Percentiles rank a stretch among this genome's conserved stretches.
Evolutionary conservation across 2,329 filamentous ascomycete genomes (phyloP).

Genomic region (Fusarium coicis): DNA sequence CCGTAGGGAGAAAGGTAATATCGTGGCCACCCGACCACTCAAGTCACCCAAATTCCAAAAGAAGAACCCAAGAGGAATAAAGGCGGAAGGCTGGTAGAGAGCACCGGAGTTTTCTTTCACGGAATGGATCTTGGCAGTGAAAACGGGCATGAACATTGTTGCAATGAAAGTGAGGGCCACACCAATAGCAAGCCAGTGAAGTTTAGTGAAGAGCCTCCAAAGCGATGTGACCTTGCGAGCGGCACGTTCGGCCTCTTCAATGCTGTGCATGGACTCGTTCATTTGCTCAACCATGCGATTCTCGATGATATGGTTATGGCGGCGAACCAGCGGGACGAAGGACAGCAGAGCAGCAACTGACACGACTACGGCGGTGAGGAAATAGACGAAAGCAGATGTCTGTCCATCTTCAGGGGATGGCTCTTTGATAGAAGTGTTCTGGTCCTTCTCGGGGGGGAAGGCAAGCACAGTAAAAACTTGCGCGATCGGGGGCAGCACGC

Average conservation of each 20-base stretch:
- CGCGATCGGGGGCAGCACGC: slow-evolving; percentile 86
- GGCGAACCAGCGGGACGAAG: slow-evolving; percentile 77
- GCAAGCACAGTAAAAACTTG: slow-evolving; percentile 85
- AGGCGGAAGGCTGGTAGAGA: slow-evolving; percentile 77
- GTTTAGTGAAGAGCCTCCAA: slow-evolving; percentile 75
- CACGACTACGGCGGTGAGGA: slow-evolving; percentile 84
- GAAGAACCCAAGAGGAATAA: slow-evolving; percentile 90
- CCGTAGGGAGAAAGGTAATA: slow-evolving; percentile 65
- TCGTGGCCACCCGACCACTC: slow-evolving; percentile 76
- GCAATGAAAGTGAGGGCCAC: slow-evolving; percentile 84
- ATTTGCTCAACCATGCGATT: slow-evolving; percentile 60
- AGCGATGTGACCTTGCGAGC: slow-evolving; percentile 66
- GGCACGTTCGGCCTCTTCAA: slow-evolving; percentile 64
- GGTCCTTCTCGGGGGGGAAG: slow-evolving; percentile 54
- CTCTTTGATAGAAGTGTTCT: slow-evolving; percentile 32
- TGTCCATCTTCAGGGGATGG: slow-evolving; percentile 42
- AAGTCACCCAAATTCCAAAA: slow-evolving; percentile 95
- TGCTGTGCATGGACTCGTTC: slow-evolving; percentile 60
- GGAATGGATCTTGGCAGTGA: slow-evolving; percentile 74
- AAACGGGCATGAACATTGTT: slow-evolving; percentile 96
- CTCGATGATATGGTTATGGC: slow-evolving; percentile 65
- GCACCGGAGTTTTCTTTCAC: slow-evolving; percentile 56
- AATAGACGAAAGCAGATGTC: slow-evolving; percentile 86
- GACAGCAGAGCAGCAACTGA: slow-evolving; percentile 76
- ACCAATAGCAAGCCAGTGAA: slow-evolving; percentile 80